Conservation (phyloP, 345 rosid genomes). For the Hibiscus syriacus region DNA sequence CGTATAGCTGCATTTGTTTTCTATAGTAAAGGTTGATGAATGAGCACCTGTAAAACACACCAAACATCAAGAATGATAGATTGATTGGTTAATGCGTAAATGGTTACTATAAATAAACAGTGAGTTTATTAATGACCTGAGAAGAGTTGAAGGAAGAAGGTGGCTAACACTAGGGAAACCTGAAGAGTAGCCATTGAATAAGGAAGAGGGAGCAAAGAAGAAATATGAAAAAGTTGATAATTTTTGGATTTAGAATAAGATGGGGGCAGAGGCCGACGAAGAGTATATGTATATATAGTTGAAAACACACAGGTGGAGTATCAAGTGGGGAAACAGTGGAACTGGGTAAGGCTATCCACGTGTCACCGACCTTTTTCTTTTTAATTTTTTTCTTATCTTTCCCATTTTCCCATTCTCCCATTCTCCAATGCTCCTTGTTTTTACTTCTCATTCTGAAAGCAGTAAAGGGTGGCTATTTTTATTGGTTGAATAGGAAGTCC, state of each 20-base stretch:
- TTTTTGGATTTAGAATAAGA: background rate
- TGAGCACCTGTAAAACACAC: background rate
- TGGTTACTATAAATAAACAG: background rate
- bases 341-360: background rate
- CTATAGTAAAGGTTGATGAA: slow-evolving; percentile 31
- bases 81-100: background rate
- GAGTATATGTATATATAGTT: background rate
- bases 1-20: slow-evolving; percentile 50
- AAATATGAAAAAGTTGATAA: background rate
- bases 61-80: background rate
- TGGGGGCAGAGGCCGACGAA: background rate
- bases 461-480: too few species aligned
- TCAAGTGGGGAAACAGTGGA: background rate
- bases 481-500: too few species aligned
- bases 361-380: background rate
- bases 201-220: background rate
- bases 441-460: too few species aligned
- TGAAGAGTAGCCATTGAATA: slow-evolving; percentile 6
- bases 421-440: too few species aligned
- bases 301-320: background rate
- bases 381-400: background rate
- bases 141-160: background rate
- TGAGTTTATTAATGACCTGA: too few species aligned
- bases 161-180: background rate
- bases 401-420: background rate